A percentile compares a stretch with the other conserved stretches of the same genome.
These are phyloP conservation scores for Camelina neglecta DNA, from an alignment of 345 rosid species.

Conservation along the genomic window DNA sequence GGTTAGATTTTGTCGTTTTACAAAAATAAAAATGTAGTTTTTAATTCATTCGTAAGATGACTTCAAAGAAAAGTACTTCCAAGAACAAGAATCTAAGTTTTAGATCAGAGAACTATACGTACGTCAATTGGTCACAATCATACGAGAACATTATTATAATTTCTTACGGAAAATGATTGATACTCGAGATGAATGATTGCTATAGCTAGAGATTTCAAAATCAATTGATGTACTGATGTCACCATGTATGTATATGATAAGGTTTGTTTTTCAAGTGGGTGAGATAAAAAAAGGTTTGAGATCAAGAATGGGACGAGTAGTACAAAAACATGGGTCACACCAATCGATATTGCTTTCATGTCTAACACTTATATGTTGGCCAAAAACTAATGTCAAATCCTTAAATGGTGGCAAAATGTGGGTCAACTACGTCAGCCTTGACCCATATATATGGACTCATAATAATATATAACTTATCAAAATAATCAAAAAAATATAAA, in stretches of 20 bases:
- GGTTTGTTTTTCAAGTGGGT: constrained; percentile 18
- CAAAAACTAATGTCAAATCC: constrained; percentile 37
- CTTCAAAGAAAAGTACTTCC: constrained; percentile 12
- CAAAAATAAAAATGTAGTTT: not conserved
- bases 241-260: constrained; percentile 10
- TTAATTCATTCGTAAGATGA: constrained; percentile 6
- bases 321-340: constrained; percentile 42
- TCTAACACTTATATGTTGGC: constrained; percentile 30
- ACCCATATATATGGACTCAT: not conserved
- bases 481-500: not conserved
- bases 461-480: not conserved
- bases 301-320: constrained; percentile 37
- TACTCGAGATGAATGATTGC: constrained; percentile 29
- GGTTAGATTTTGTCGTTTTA: not conserved
- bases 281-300: constrained; percentile 23
- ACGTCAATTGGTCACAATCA: constrained; percentile 37
- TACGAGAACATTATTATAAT: constrained; percentile 15
- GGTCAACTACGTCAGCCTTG: constrained; percentile 31
- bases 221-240: constrained; percentile 31
- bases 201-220: constrained; percentile 13
- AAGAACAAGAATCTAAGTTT: constrained; percentile 37
- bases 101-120: constrained; percentile 8
- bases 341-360: constrained; percentile 30
- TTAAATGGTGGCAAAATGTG: constrained; percentile 27
- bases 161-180: constrained; percentile 34